phyloP scores from a whole-genome alignment of 495 filamentous ascomycete species.

The Penicillium maclennaniae region DNA sequence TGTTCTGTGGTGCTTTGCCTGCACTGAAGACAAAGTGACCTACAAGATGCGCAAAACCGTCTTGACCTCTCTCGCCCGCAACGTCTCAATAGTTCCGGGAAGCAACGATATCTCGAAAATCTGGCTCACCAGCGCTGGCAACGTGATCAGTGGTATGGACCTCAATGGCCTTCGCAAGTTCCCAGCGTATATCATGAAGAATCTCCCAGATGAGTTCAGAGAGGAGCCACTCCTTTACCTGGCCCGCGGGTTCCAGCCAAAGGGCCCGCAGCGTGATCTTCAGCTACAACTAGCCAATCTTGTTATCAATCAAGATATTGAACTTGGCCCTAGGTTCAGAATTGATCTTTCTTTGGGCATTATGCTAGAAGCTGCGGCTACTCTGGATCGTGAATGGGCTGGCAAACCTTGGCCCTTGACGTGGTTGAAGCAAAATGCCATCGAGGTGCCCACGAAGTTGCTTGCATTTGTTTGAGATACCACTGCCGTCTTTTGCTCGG shows the following conservation, averaged over 20 bases:
- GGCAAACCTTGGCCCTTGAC: constrained; percentile 19
- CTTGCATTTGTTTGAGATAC: neutral
- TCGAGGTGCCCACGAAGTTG: constrained; percentile 21
- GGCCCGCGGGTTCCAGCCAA: constrained; percentile 9
- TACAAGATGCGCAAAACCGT: constrained; percentile 32
- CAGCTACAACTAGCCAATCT: constrained; percentile 24
- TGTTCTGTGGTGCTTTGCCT: constrained; percentile 49
- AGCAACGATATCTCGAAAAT: constrained; percentile 7
- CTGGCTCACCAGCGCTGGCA: constrained; percentile 32
- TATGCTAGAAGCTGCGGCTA: constrained; percentile 33
- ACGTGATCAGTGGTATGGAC: constrained; percentile 38
- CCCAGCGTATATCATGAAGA: constrained; percentile 4
- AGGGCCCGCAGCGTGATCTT: constrained; percentile 19
- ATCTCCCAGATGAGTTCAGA: constrained; percentile 30
- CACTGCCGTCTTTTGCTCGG: neutral
- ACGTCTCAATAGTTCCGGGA: constrained; percentile 7
- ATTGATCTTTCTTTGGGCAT: constrained; percentile 20
- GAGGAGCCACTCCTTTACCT: constrained; percentile 30
- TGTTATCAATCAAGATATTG: constrained; percentile 30
- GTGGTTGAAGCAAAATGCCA: constrained; percentile 34
- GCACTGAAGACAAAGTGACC: constrained; percentile 34
- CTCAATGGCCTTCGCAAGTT: constrained; percentile 12
- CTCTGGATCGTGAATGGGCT: constrained; percentile 31
- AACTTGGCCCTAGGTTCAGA: constrained; percentile 14
- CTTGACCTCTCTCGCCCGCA: constrained; percentile 25